Percentiles rank a stretch among this genome's conserved stretches.
Evolutionary conservation across 257 asterid species (phyloP).

Genomic region (Knoxia roxburghii): DNA sequence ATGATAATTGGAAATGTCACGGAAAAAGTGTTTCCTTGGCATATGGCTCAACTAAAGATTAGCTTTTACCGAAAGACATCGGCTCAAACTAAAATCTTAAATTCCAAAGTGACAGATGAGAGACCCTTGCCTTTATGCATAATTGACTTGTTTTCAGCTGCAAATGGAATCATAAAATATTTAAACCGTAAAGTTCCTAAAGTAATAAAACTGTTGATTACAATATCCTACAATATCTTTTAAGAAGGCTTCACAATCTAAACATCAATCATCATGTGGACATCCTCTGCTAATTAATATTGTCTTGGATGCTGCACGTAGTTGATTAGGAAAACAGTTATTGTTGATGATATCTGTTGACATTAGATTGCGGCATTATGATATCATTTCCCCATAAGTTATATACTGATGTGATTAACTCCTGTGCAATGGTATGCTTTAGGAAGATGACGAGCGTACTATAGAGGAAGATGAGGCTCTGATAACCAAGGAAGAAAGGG

Average conservation of each 20-base stretch:
- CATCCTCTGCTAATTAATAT: too few species aligned
- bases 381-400: not conserved
- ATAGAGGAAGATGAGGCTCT: constrained; percentile 92
- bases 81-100: not conserved
- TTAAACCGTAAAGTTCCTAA: not conserved
- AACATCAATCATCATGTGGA: not conserved
- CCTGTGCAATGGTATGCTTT: constrained; percentile 33
- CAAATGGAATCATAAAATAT: not conserved
- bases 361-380: not conserved
- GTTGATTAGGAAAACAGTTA: too few species aligned
- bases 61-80: too few species aligned
- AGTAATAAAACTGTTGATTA: not conserved
- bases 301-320: not conserved
- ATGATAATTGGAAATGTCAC: too few species aligned
- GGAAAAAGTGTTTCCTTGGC: too few species aligned
- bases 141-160: not conserved
- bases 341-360: not conserved
- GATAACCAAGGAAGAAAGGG: constrained; percentile 91
- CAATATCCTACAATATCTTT: not conserved
- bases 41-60: too few species aligned
- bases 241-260: not conserved
- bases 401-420: constrained; percentile 1
- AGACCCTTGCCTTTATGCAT: not conserved
- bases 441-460: constrained; percentile 98
- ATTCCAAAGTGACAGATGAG: not conserved